phyloP scores from a whole-genome alignment of 1,284 basidiomycete genomes.

The Cryptococcus hybrid region DNA sequence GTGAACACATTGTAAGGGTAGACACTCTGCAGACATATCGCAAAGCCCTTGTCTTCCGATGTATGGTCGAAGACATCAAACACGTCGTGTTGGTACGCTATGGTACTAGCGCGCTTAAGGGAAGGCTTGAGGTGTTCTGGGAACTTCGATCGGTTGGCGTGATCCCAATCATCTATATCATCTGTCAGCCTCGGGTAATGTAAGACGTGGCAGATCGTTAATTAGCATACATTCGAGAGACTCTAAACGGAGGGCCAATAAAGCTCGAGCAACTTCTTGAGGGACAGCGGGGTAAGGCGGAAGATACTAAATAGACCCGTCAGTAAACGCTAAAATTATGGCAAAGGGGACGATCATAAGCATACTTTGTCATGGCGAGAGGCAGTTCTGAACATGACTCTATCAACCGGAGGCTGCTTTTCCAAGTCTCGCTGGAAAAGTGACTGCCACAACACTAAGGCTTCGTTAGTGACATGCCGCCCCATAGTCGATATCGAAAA shows the following conservation, averaged over 20 bases:
- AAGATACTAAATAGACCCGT: slow-evolving; percentile 17
- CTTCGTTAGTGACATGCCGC: no score
- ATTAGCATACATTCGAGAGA: slow-evolving; percentile 25
- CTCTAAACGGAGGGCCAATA: slow-evolving; percentile 20
- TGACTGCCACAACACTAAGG: no score
- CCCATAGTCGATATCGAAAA: no score
- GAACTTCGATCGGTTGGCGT: slow-evolving; percentile 75
- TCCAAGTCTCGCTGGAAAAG: background rate
- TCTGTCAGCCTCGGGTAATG: background rate
- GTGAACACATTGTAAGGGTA: slow-evolving; percentile 49
- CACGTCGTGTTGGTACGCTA: slow-evolving; percentile 67
- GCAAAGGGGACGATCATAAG: background rate
- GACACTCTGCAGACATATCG: slow-evolving; percentile 29
- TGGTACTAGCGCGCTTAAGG: slow-evolving; percentile 67
- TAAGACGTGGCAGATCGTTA: background rate
- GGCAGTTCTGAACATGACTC: slow-evolving; percentile 27
- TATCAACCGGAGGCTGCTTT: slow-evolving; percentile 18
- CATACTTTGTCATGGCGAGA: slow-evolving; percentile 5
- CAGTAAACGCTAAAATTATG: background rate
- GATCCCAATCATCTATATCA: slow-evolving; percentile 28
- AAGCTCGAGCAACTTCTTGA: slow-evolving; percentile 21
- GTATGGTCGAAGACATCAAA: slow-evolving; percentile 14
- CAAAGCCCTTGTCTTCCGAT: slow-evolving; percentile 32
- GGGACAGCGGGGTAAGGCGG: slow-evolving; percentile 23
- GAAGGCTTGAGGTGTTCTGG: slow-evolving; percentile 74